A percentile compares a stretch with the other conserved stretches of the same genome.
These are phyloP conservation scores for Epicoccum nigrum DNA, from an alignment of 2,329 filamentous ascomycete species.

Conservation along the genomic window DNA sequence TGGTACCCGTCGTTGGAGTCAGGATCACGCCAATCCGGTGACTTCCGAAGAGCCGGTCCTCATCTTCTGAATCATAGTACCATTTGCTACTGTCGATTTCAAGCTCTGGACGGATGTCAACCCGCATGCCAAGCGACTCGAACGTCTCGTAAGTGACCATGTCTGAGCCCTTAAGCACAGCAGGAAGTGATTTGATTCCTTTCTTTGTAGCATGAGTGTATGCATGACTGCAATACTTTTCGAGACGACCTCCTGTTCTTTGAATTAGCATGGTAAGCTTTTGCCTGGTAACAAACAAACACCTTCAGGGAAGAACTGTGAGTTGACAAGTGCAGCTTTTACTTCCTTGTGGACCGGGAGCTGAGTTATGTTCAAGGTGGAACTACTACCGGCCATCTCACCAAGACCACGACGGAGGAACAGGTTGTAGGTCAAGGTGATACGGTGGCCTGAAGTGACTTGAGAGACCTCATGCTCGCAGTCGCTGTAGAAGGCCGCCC, in stretches of 20 bases:
- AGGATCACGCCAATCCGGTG: neutral
- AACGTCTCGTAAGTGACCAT: conserved; percentile 51
- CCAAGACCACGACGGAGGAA: conserved; percentile 51
- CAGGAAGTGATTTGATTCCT: conserved; percentile 38
- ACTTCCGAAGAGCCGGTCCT: neutral
- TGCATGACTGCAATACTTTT: conserved; percentile 54
- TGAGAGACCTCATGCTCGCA: conserved; percentile 60
- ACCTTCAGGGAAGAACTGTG: conserved; percentile 49
- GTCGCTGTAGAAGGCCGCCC: conserved; percentile 61
- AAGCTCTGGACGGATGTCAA: conserved; percentile 41
- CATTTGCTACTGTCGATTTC: neutral
- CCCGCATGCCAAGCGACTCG: conserved; percentile 38
- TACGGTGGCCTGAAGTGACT: conserved; percentile 58
- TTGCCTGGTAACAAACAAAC: no score
- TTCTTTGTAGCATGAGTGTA: conserved; percentile 52
- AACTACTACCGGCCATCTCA: conserved; percentile 27
- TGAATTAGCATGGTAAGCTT: no score
- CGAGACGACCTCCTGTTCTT: conserved; percentile 50
- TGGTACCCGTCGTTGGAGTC: neutral
- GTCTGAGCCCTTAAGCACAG: conserved; percentile 56
- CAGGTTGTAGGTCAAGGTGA: conserved; percentile 65
- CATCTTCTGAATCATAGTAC: neutral
- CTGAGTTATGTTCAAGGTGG: conserved; percentile 34
- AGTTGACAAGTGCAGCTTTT: neutral
- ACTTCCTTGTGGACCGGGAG: neutral